Evolutionary conservation across 441 rosid genomes (phyloP), one percentile per base, ranked within the genome.

Genomic region (Corymbia citriodora): DNA sequence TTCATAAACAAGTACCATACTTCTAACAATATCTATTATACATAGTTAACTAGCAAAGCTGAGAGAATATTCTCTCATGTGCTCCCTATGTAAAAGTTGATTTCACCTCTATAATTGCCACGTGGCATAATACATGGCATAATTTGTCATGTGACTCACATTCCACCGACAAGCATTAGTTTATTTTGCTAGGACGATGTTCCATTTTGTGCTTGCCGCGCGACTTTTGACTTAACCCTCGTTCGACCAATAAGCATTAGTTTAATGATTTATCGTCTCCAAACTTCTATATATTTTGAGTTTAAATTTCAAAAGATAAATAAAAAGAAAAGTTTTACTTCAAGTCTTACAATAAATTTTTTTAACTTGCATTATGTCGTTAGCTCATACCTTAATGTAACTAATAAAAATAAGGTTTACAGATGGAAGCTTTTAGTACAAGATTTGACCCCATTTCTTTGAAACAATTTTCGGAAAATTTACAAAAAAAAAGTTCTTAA

Each of bases 401-500:
- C 61, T 57, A 57, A 57, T 27, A 57, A 55, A 57, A 25, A 57
- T 21, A 57, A 57, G 23, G 61, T 11, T 5, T 11, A 57, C 61
- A 57, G 0, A 57, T 57, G 61, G 61, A 27, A 9, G 12, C 61
- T 57, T 57, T 57, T 4, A 57, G 9, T 57, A 21, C 61, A 9
- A 57, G 61, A 25, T 57, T 57, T 57, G 61, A 21, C 61, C 61
- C 61, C 27, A 57, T 57, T 57, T 19, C 61, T 9, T 21, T 57
- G 61, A 57, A 19, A 21, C 27, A 57, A 9, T 57, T 9, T 57
- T 57, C 0, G 0, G 2, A 12, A 57, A 57, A 57, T 8, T 21
- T 21, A 57, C 5, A 8, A 57, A 23, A 0, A 6, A 7, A 6
- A n/a, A n/a, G n/a, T 9, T 57, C 12, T 0, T 9, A 57, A 57